Percentiles rank a stretch among this genome's conserved stretches.
phyloP scores from a whole-genome alignment of 2,329 filamentous ascomycete species.

The Neophaeococcomyces mojaviensis region DNA sequence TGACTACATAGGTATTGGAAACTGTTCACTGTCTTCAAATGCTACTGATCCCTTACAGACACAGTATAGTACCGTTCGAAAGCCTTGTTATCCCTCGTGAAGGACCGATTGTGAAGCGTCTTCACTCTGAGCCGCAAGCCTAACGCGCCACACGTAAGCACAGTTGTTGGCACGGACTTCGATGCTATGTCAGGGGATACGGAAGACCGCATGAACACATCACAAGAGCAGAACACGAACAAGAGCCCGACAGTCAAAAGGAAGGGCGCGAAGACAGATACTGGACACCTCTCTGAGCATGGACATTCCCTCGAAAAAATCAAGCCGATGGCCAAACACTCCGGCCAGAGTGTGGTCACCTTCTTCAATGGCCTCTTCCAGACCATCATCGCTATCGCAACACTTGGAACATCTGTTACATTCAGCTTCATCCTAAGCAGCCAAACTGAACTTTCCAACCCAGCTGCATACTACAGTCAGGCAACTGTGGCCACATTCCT shows the following conservation, averaged over 20 bases:
- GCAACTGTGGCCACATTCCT: conserved; percentile 19
- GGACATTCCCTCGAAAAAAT: conserved; percentile 18
- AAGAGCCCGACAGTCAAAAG: not conserved
- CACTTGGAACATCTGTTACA: conserved; percentile 21
- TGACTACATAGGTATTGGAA: too few species aligned
- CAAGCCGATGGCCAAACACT: conserved; percentile 18
- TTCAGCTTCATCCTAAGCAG: conserved; percentile 24
- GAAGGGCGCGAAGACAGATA: not conserved
- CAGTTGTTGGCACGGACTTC: not conserved
- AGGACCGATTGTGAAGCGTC: too few species aligned
- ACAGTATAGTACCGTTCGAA: too few species aligned
- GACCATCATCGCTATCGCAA: conserved; percentile 21
- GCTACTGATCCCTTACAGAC: too few species aligned
- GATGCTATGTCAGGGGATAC: not conserved
- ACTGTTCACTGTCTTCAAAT: too few species aligned
- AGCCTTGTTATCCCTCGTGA: too few species aligned
- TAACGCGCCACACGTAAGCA: too few species aligned
- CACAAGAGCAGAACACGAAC: too few species aligned
- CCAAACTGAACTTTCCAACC: conserved; percentile 11
- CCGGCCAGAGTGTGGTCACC: conserved; percentile 16
- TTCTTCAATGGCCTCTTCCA: conserved; percentile 24
- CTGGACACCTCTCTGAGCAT: conserved; percentile 13
- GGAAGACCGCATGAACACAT: not conserved
- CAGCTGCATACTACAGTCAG: conserved; percentile 10
- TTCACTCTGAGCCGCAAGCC: too few species aligned